Conservation (phyloP, 2,329 filamentous ascomycete species). For the Passalora sequoiae region DNA sequence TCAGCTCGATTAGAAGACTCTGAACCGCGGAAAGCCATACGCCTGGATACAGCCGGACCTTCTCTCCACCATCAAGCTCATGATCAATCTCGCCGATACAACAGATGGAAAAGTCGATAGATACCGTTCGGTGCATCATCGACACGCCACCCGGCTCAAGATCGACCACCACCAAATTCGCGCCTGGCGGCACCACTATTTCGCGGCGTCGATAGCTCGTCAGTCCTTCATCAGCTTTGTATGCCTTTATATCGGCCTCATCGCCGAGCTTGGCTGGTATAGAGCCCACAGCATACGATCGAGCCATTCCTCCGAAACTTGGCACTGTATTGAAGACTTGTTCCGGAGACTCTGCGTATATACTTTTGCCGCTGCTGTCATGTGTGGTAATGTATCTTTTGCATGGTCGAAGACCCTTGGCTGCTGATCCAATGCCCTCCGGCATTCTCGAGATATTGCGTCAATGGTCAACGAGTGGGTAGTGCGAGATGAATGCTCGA, state of each 20-base stretch:
- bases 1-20: background rate
- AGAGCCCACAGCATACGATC: conserved; percentile 17
- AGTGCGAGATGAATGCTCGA: too few species aligned
- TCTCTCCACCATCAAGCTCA: conserved; percentile 22
- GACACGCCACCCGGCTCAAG: conserved; percentile 19
- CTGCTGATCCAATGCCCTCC: conserved; percentile 8
- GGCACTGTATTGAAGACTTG: conserved; percentile 13
- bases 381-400: conserved; percentile 25
- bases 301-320: conserved; percentile 12
- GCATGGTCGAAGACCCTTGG: conserved; percentile 15
- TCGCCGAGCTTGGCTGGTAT: conserved; percentile 18
- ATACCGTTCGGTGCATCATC: conserved; percentile 23
- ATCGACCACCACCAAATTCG: conserved; percentile 20
- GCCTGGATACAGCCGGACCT: conserved; percentile 19
- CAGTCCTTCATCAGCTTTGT: conserved; percentile 13
- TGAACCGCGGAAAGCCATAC: conserved; percentile 6
- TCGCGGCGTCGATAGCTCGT: conserved; percentile 14
- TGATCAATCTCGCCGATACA: conserved; percentile 22
- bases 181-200: conserved; percentile 18
- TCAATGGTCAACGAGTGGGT: too few species aligned
- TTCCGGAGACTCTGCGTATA: conserved; percentile 19
- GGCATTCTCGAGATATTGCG: conserved; percentile 10
- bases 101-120: conserved; percentile 21
- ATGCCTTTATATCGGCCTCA: conserved; percentile 21
- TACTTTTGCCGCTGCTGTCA: conserved; percentile 17